Base-by-base conservation (phyloP, 1,139 yeast species). In the Taphrina sp. region DNA sequence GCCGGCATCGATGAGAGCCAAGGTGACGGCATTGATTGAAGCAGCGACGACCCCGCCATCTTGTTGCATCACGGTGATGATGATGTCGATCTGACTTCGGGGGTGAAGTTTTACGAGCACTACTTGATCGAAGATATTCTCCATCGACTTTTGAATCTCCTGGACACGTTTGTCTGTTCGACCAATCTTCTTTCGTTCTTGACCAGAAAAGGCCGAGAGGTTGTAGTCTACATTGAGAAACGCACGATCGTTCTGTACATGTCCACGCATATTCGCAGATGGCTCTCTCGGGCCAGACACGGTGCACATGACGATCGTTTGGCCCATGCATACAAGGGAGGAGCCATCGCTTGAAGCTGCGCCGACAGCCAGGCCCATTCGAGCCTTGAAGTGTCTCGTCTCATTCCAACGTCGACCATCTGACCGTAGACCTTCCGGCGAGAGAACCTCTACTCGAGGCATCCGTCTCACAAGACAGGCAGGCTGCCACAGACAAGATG, bases 381-480 rank as follows among this genome's bases (percentile, higher is more conserved):
- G 78, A 66, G 95, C 86, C 41, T 80, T 81, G 65, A 92, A 87
- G 37, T 83, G 77, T 56, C 97, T 81, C 49, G 90, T 74, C 68
- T 92, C 97, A 65, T 90, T 88, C 92, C 95, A 89, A 63, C 98
- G 77, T 66, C 98, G 80, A 2, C 98, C 98, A 66, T 92, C 97
- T 52, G 39, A 31, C 63, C 97, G 76, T 47, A 92, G 76, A 3
- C 97, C 98, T 69, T 90, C 97, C 1, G 96, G 96, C 0, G 96
- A 88, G 66, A 86, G 89, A 51, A 90, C 71, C 72, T 90, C 98
- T 22, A 22, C 22, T 14, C 54, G 24, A n/a, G 54, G 54, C 54
- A 49, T 49, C 31, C 23, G 3, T 28, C 29, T 5, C 31, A 26
- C 31, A 7, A 7, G 31, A 26, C 31, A 7, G 7, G 31, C n/a